These are phyloP conservation scores for Oryza glumipatula DNA, from an alignment of 176 grass and related monocot genomes.

Conservation along the genomic window DNA sequence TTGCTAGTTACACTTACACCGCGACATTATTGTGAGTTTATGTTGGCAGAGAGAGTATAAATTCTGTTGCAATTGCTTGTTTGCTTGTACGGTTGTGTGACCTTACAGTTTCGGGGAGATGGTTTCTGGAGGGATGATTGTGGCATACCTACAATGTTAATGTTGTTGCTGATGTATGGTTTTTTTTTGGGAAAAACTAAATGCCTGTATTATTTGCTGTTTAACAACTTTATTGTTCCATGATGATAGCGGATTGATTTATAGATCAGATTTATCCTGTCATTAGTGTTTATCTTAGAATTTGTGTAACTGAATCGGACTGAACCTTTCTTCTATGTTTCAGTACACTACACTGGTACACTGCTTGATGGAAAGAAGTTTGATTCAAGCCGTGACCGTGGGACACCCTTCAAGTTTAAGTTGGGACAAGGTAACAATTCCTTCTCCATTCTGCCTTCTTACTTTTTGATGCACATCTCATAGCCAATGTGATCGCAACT, in stretches of 20 bases:
- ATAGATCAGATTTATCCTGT: not conserved
- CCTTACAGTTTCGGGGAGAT: not conserved
- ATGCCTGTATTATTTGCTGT: not conserved
- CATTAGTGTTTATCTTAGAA: not conserved
- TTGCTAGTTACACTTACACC: not conserved
- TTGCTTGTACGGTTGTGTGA: not conserved
- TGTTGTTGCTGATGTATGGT: not conserved
- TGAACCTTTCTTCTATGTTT: slow-evolving; percentile 38
- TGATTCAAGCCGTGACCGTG: slow-evolving; percentile 88
- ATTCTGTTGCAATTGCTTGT: not conserved
- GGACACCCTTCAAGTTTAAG: slow-evolving; percentile 90
- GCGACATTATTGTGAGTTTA: not conserved
- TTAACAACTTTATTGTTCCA: not conserved
- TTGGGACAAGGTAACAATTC: slow-evolving; percentile 80
- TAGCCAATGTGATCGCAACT: not conserved
- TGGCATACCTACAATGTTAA: no score
- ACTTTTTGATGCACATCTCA: not conserved
- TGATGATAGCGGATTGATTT: not conserved
- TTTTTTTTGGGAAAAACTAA: not conserved
- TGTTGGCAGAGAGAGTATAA: no score
- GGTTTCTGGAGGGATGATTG: not conserved
- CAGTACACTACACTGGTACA: slow-evolving; percentile 97
- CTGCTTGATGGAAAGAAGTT: slow-evolving; percentile 98
- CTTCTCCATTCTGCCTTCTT: not conserved
- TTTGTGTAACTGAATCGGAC: not conserved